Conservation (phyloP, 805 yeast species). For the Suhomyces vadensis region DNA sequence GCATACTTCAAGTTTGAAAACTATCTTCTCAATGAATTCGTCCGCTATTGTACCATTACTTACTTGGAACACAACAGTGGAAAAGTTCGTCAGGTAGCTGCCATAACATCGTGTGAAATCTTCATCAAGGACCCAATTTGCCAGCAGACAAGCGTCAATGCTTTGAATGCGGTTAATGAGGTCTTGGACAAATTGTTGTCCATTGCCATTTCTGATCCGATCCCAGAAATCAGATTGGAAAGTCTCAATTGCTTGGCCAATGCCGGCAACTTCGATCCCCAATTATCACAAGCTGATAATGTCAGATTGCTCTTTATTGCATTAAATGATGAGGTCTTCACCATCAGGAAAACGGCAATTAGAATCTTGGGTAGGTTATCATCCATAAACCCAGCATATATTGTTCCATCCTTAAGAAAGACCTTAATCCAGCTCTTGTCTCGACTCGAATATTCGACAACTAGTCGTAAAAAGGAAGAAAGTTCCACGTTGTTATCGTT, state of each 20-base stretch:
- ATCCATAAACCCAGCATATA: conserved; percentile 88
- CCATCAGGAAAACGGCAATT: conserved; percentile 76
- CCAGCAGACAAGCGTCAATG: conserved; percentile 75
- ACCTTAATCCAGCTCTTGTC: conserved; percentile 83
- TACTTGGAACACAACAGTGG: conserved; percentile 81
- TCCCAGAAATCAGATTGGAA: conserved; percentile 79
- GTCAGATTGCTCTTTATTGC: conserved; percentile 84
- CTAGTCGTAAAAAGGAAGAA: conserved; percentile 78
- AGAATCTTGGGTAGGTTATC: conserved; percentile 82
- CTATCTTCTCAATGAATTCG: conserved; percentile 82
- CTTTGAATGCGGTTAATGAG: conserved; percentile 79
- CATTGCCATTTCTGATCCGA: conserved; percentile 84
- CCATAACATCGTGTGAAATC: conserved; percentile 76
- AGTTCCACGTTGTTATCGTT: conserved; percentile 74
- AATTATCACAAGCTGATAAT: conserved; percentile 90
- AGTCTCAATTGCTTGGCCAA: conserved; percentile 63
- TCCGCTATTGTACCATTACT: conserved; percentile 76
- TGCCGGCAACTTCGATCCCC: conserved; percentile 81
- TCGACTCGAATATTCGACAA: conserved; percentile 77
- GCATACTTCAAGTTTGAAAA: conserved; percentile 72
- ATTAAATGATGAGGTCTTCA: conserved; percentile 85
- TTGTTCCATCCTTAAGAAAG: conserved; percentile 88
- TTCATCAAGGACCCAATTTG: conserved; percentile 82
- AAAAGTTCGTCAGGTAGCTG: conserved; percentile 80
- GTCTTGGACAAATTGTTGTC: conserved; percentile 80